phyloP scores from a whole-genome alignment of 2,329 filamentous ascomycete genomes.

The Penicillium olsonii region DNA sequence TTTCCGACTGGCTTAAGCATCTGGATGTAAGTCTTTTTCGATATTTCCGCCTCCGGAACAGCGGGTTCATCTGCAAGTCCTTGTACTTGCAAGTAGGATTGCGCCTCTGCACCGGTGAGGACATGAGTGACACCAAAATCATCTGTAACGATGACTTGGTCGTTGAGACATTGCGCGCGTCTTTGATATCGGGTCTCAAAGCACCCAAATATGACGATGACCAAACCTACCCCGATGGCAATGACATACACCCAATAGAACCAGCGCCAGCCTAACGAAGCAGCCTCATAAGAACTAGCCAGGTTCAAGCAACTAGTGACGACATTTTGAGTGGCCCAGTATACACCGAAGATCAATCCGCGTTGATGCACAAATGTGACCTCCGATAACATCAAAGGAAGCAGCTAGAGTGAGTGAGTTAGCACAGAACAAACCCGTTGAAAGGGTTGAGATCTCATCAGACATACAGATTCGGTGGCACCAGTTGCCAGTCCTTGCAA shows the following conservation, averaged over 20 bases:
- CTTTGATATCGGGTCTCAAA: constrained; percentile 46
- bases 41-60: constrained; percentile 11
- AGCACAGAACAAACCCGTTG: neutral
- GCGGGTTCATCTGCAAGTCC: constrained; percentile 4
- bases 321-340: constrained; percentile 43
- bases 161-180: constrained; percentile 34
- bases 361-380: constrained; percentile 46
- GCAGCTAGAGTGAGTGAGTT: constrained; percentile 19
- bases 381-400: constrained; percentile 43
- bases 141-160: constrained; percentile 40
- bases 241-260: constrained; percentile 46
- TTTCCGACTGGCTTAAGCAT: constrained; percentile 34
- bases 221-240: constrained; percentile 34
- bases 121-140: constrained; percentile 42
- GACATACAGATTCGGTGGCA: constrained; percentile 37
- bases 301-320: constrained; percentile 36
- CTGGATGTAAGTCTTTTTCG: constrained; percentile 24
- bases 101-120: constrained; percentile 34
- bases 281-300: constrained; percentile 38
- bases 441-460: neutral
- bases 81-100: constrained; percentile 6
- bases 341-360: constrained; percentile 38
- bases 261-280: constrained; percentile 43
- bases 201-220: constrained; percentile 42
- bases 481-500: constrained; percentile 42